These are phyloP conservation scores for Arabis hirsuta DNA, from an alignment of 345 rosid species.

Conservation along the genomic window DNA sequence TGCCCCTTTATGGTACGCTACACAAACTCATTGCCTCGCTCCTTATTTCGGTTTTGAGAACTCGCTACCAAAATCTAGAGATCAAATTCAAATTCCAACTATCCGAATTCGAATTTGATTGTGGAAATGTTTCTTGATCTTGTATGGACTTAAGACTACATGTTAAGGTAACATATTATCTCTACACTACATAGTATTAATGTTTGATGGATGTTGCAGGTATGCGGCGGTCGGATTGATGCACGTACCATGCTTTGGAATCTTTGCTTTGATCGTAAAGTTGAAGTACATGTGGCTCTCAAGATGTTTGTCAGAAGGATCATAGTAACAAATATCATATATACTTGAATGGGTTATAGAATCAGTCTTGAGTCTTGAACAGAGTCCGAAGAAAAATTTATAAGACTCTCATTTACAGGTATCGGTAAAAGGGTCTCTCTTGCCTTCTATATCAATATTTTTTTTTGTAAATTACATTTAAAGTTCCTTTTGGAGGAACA, in stretches of 20 bases:
- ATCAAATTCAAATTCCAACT: not conserved
- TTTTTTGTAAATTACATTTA: conserved; percentile 38
- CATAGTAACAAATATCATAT: conserved; percentile 11
- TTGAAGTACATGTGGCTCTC: conserved; percentile 54
- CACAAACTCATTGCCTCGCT: not conserved
- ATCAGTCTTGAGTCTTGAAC: not conserved
- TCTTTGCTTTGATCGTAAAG: conserved; percentile 55
- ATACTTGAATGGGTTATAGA: not conserved
- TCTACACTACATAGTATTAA: conserved; percentile 14
- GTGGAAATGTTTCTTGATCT: conserved; percentile 9
- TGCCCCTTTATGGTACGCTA: conserved; percentile 82
- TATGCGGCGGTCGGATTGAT: conserved; percentile 55
- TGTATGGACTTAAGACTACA: conserved; percentile 17
- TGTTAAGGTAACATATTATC: no score
- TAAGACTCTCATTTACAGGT: conserved; percentile 5
- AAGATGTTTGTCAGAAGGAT: conserved; percentile 46
- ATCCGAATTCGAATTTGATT: not conserved
- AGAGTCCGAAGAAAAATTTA: conserved; percentile 8
- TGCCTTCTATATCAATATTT: conserved; percentile 13
- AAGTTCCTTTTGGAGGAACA: conserved; percentile 20
- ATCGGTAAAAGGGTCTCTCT: not conserved
- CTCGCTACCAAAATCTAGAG: conserved; percentile 5
- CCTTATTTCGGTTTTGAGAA: not conserved
- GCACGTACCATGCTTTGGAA: conserved; percentile 66
- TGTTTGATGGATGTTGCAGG: conserved; percentile 42